A percentile compares a stretch with the other conserved stretches of the same genome.
Evolutionary conservation across 768 basidiomycete genomes (phyloP).

Genomic region (Lactarius sanguifluus): DNA sequence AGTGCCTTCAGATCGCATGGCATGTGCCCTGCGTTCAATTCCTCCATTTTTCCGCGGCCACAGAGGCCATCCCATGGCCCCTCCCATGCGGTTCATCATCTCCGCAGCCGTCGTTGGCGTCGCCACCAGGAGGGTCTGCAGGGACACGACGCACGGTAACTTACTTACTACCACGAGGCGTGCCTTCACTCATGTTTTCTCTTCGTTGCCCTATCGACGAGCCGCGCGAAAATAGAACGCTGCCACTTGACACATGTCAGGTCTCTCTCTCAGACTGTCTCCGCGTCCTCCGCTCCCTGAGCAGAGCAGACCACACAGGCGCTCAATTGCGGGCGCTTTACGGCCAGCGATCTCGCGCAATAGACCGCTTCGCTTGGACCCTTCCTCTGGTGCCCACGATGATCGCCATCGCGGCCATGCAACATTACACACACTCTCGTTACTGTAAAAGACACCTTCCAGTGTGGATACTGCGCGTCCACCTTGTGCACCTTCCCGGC

Average conservation of each 20-base stretch:
- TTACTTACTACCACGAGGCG: conserved; percentile 33
- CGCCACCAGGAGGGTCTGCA: background rate
- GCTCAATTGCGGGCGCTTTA: conserved; percentile 5
- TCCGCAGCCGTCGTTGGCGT: background rate
- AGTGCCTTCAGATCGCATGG: conserved; percentile 33
- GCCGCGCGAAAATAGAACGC: background rate
- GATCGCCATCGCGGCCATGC: conserved; percentile 49
- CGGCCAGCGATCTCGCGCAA: conserved; percentile 42
- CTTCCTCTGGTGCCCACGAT: conserved; percentile 35
- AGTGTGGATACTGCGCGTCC: conserved; percentile 45
- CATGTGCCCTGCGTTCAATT: too few species aligned
- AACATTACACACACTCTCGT: conserved; percentile 47
- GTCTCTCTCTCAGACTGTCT: conserved; percentile 27
- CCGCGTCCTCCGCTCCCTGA: conserved; percentile 35
- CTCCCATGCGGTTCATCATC: background rate
- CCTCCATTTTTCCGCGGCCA: background rate
- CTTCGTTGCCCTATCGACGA: background rate
- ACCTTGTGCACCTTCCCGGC: conserved; percentile 2
- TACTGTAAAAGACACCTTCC: conserved; percentile 41
- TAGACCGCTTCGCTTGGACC: too few species aligned
- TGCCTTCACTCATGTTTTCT: background rate
- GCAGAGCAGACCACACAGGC: conserved; percentile 34
- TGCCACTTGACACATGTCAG: background rate
- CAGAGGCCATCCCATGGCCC: background rate
- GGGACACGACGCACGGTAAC: conserved; percentile 37